phyloP scores from a whole-genome alignment of 2,329 filamentous ascomycete species.

The Colletotrichum costaricense region DNA sequence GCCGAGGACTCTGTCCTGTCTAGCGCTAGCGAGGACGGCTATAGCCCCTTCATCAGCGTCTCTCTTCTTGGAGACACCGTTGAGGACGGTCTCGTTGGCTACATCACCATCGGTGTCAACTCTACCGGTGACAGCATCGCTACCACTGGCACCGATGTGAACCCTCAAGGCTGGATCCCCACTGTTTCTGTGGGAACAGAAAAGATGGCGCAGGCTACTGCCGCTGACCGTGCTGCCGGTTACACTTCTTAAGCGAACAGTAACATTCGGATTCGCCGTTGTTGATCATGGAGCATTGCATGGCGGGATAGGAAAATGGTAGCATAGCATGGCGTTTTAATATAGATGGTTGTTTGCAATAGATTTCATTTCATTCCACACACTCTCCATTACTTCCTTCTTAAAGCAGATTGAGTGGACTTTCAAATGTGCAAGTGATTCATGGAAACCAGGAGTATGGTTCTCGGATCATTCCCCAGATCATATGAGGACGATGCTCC shows the following conservation, averaged over 20 bases:
- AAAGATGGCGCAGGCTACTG: slow-evolving; percentile 12
- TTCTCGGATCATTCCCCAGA: slow-evolving; percentile 25
- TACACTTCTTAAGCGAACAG: slow-evolving; percentile 8
- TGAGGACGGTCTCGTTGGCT: slow-evolving; percentile 56
- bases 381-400: background rate
- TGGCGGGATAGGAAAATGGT: background rate
- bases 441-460: background rate
- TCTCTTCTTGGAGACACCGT: slow-evolving; percentile 60
- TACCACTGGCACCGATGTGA: background rate
- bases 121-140: background rate
- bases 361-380: background rate
- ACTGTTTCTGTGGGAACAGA: slow-evolving; percentile 10
- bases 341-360: background rate
- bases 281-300: background rate
- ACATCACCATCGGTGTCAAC: slow-evolving; percentile 57
- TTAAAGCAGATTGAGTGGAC: background rate
- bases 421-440: background rate
- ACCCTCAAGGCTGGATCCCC: background rate
- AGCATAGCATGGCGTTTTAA: background rate
- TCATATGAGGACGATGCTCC: background rate
- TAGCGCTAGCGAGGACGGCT: slow-evolving; percentile 55
- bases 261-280: background rate
- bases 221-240: slow-evolving; percentile 7
- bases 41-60: slow-evolving; percentile 63
- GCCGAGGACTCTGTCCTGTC: slow-evolving; percentile 54